Evolutionary conservation across 108 stramenopile species (phyloP), one percentile per base, ranked within the genome.

Genomic region (Cyclotella kingstonii): DNA sequence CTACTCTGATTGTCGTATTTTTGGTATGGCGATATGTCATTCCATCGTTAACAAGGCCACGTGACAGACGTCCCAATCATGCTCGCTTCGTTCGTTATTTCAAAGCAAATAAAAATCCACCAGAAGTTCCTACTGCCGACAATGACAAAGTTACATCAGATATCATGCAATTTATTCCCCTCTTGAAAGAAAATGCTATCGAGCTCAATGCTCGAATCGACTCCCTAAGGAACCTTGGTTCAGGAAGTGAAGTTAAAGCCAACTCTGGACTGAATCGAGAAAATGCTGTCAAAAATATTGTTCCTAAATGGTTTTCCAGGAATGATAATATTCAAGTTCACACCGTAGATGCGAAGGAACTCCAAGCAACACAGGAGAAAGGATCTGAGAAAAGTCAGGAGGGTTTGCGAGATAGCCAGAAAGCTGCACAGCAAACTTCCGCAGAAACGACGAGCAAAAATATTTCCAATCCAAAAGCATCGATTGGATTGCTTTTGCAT

Each of bases 261-360:
- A 60, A 73, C 12, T 28, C 63, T 15, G 58, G 22, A 14, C 14
- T 26, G 35, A 73, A 65, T 34, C 57, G 72, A n/a, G 36, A 31
- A 41, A 35, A 65, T 48, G 63, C 51, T 5, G 31, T 73, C 27
- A 53, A 52, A 22, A 52, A 65, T 11, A 65, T 73, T 46, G 72
- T 73, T 35, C 72, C 72, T 12, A 64, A 54, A 51, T 73, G 62
- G 62, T 73, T 53, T 48, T 33, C 51, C 46, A 58, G 72, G 52
- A 73, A 73, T 15, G 50, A 3, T 21, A 15, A 39, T 30, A 27
- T 23, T 22, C 10, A 65, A 18, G 31, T 17, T 5, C 29, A 22
- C 14, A 58, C 17, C 18, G 31, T 5, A 29, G 43, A 50, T 42
- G 47, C 9, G 10, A 57, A 44, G 22, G 56, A 35, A 18, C 33